These are phyloP conservation scores for Melanomma pulvis-pyrius DNA, from an alignment of 495 filamentous ascomycete genomes.

Conservation along the genomic window DNA sequence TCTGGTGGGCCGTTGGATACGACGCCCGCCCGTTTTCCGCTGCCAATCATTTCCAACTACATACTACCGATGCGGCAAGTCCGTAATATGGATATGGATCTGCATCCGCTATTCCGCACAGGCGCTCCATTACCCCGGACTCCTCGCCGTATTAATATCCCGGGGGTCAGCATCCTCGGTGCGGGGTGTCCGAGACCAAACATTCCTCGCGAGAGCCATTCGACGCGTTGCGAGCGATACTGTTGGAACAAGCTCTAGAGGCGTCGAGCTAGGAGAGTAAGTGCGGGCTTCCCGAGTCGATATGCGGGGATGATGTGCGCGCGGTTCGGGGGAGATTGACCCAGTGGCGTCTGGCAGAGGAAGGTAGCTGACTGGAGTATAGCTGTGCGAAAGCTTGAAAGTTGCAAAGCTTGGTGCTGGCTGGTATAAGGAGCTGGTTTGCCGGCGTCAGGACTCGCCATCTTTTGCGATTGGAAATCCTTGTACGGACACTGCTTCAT, in stretches of 20 bases:
- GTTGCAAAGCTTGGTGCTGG: not conserved
- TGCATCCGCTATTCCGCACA: not conserved
- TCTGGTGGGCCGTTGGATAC: not conserved
- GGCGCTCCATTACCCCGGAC: constrained; percentile 5
- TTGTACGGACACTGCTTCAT: not conserved
- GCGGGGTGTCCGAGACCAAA: not conserved
- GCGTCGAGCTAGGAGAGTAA: not conserved
- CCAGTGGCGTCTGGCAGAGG: not conserved
- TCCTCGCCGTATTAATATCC: constrained; percentile 18
- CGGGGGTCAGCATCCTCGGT: not conserved
- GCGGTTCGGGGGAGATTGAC: not conserved
- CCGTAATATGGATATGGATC: not conserved
- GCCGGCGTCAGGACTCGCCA: too few species aligned
- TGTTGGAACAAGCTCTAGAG: not conserved
- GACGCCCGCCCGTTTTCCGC: not conserved
- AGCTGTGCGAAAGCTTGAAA: not conserved
- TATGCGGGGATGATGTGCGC: too few species aligned
- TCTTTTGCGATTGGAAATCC: not conserved
- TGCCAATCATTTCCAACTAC: not conserved
- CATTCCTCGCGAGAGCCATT: not conserved
- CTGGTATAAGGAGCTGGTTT: not conserved
- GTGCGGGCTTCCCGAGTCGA: not conserved
- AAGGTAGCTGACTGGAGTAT: not conserved
- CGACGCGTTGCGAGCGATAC: too few species aligned
- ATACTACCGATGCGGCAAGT: not conserved